Conservation (phyloP, 768 basidiomycete species). For the Leccinum boreale region DNA sequence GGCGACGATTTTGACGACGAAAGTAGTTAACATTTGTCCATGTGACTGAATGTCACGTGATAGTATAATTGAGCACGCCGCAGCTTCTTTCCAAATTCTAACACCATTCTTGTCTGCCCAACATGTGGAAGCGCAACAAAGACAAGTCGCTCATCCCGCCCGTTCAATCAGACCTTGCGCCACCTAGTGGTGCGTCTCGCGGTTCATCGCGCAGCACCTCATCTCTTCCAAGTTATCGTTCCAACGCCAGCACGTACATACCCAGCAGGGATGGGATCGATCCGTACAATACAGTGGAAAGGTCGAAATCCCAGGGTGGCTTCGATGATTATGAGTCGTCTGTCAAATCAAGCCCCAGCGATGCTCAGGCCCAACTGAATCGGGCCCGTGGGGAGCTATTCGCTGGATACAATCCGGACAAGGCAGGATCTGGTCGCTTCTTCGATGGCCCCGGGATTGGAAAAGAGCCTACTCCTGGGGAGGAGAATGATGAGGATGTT, state of each 20-base stretch:
- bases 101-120: neutral
- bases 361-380: constrained; percentile 48
- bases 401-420: constrained; percentile 65
- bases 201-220: constrained; percentile 34
- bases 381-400: constrained; percentile 73
- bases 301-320: constrained; percentile 24
- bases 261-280: constrained; percentile 64
- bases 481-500: constrained; percentile 82
- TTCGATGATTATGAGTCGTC: constrained; percentile 25
- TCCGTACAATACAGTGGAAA: constrained; percentile 39
- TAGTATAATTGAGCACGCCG: neutral
- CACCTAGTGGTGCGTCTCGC: constrained; percentile 25
- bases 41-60: constrained; percentile 14
- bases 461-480: constrained; percentile 51
- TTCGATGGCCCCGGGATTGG: constrained; percentile 56
- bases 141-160: constrained; percentile 67
- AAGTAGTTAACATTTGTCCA: constrained; percentile 8
- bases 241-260: constrained; percentile 60
- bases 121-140: constrained; percentile 60
- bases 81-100: neutral
- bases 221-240: constrained; percentile 43
- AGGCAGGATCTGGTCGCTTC: constrained; percentile 60
- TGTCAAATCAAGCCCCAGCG: constrained; percentile 8
- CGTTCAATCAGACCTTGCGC: constrained; percentile 38
- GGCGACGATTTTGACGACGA: constrained; percentile 33